Evolutionary conservation across 441 rosid species (phyloP), one percentile per base, ranked within the genome.

Genomic region (Aleurites moluccanus): DNA sequence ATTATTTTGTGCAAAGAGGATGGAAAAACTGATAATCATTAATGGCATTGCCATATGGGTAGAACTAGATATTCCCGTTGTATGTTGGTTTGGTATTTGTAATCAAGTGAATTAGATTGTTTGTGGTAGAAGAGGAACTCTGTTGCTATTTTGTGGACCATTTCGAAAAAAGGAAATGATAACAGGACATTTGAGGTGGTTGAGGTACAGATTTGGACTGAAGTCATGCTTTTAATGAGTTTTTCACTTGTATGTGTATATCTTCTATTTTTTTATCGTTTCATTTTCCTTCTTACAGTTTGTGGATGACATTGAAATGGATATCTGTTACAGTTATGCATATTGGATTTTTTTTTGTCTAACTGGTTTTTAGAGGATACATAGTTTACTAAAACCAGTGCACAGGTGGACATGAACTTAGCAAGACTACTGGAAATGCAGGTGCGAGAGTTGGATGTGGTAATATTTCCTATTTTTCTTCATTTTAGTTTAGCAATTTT

Each of bases 401-500:
- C 50, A 69, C 89, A 93, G 97, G 97, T 18, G 98, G 98, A 27
- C 97, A 90, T 80, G 97, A 94, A 79, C 98, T 92, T 75, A 94
- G 98, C 88, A 83, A 86, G 82, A 53, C 88, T 70, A 94, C 98
- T 0, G 96, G 98, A 61, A 92, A 92, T 70, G 98, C 97, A 11
- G 97, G 98, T 25, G 97, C 94, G 65, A 89, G 98, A 84, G 18
- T 90, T 73, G 98, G 92, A n/a, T 94, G 98, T 10, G 98, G 98
- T 92, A 88, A 84, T 44, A 10, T n/a, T n/a, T n/a, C 68, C 1
- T 68, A n/a, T 23, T 66, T 66, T 66, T 59, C 13, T 23, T 3
- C 14, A 33, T 42, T 71, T 63, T 38, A 8, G 6, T 49, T 23
- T 61, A 71, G 35, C 44, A 13, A 38, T 6, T 27, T 44, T 70